Evolutionary conservation across 108 stramenopile genomes (phyloP), one percentile per base, ranked within the genome.

Genomic region (Cyclotella atomus): DNA sequence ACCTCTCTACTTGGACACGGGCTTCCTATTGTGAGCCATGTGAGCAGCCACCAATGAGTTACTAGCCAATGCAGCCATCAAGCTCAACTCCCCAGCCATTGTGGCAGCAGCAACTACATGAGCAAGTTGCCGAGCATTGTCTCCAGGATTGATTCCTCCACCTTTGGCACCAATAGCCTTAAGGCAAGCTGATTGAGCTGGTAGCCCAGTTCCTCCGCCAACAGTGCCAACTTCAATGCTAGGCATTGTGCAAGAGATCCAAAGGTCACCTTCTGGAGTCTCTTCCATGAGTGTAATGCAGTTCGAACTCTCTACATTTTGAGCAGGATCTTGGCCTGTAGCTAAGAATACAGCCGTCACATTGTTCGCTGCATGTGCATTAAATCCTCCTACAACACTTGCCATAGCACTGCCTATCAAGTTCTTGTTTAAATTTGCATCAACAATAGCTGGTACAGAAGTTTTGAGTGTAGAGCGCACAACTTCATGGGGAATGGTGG

Each of bases 271-370:
- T 34, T 90, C 84, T 12, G 81, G 83, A 9, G 89, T 93, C 77
- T 92, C 82, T 88, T 98, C 97, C 91, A 97, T 88, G 30, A 97
- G 78, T 8, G 97, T 97, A 35, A 98, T 95, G 82, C 97, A 98
- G 65, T 96, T 97, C 69, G 88, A 82, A 41, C 88, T 88, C 84
- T 99, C 98, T 23, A 99, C 98, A 80, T 97, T 97, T 84, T 99
- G 98, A 12, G 98, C 98, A n/a, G 97, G 97, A 78, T 99, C 98
- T 86, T 99, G 98, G 28, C 98, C 98, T 12, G 97, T 98, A 28
- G 98, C 98, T 27, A 99, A 85, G 84, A 95, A 99, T 19, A 98
- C 88, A 1, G 98, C 98, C n/a, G 97, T 97, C 15, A 99, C 98
- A 75, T 97, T 93, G 77, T 99, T 99, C 65, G 93, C 78, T 33